Evolutionary conservation across 139 green algal species (phyloP), one percentile per base, ranked within the genome.

Genomic region (Zygnema cylindricum): DNA sequence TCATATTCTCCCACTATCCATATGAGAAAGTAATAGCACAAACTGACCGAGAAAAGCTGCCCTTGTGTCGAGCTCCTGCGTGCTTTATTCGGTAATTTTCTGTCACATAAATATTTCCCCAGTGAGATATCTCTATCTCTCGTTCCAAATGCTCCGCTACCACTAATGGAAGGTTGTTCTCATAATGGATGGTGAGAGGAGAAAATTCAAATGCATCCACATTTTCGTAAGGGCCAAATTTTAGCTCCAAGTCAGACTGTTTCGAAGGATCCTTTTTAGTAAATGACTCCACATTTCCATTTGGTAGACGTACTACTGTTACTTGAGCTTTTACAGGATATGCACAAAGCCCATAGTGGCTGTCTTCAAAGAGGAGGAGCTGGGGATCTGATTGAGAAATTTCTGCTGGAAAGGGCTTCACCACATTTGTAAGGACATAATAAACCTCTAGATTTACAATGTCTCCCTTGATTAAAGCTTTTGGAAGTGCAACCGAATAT

Each of bases 51-150:
- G 89, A 88, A 71, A 94, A 96, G n/a, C 85, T 88, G 36, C 94
- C 95, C 82, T 88, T 93, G 86, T 95, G 93, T 54, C 85, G 55
- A 16, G 95, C 90, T 0, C 95, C 95, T 21, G 84, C 92, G 77
- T 97, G 93, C 81, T 55, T 36, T 69, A 98, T 84, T 42, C 94
- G 89, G 88, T 98, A 98, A 38, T 84, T 82, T 93, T 98, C 96
- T 90, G 96, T 95, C 77, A 98, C 94, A 55, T 97, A 96, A 54
- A 98, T 95, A 86, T 96, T 98, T 76, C 96, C 96, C 96, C 96
- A 98, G 84, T 96, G 94, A 35, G 95, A 98, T n/a, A 98, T 82
- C 89, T 98, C 92, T 11, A 98, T 95, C 92, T 98, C 96, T 16
- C 94, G 92, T 39, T 94, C 93, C 57, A 96, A 77, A 0, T 86